A percentile compares a stretch with the other conserved stretches of the same genome.
Conservation (phyloP, 352 stramenopile genomes). For the Phytopythium sindhum region DNA sequence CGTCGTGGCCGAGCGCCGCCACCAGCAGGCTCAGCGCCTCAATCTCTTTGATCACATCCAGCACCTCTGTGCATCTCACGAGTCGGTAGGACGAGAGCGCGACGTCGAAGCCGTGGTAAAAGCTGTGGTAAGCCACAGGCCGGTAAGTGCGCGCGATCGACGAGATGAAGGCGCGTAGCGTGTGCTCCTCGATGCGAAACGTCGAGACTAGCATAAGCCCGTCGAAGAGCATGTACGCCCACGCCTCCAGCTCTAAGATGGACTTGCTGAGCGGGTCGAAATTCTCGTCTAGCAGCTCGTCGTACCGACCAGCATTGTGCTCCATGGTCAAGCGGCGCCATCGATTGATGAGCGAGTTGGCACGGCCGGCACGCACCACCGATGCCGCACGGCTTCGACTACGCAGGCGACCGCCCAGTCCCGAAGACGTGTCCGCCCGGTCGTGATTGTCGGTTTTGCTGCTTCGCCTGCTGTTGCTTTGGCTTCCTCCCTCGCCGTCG, state of each 20-base stretch:
- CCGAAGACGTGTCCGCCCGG: neutral
- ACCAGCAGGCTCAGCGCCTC: conserved; percentile 77
- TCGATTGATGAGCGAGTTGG: conserved; percentile 56
- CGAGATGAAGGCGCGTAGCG: conserved; percentile 51
- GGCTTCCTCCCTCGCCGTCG: neutral
- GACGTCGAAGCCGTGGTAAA: conserved; percentile 84
- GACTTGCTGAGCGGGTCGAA: conserved; percentile 69
- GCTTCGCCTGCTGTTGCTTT: conserved; percentile 5
- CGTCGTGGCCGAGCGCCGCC: conserved; percentile 81
- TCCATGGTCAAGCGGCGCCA: conserved; percentile 58
- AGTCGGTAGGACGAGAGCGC: conserved; percentile 61
- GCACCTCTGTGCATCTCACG: conserved; percentile 44
- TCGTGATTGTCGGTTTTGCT: conserved; percentile 10
- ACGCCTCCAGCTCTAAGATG: conserved; percentile 49
- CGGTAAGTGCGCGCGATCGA: conserved; percentile 57
- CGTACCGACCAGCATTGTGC: conserved; percentile 19
- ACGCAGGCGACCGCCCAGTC: conserved; percentile 9
- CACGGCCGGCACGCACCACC: conserved; percentile 33
- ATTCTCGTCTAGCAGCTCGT: conserved; percentile 46
- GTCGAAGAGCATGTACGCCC: conserved; percentile 62
- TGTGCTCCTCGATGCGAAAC: conserved; percentile 55
- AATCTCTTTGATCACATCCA: conserved; percentile 68
- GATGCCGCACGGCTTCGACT: conserved; percentile 37
- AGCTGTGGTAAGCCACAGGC: conserved; percentile 82
- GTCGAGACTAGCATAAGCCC: conserved; percentile 54